A percentile compares a stretch with the other conserved stretches of the same genome.
Conservation (phyloP, 2,329 filamentous ascomycete species). For the Trichoderma atroviride region DNA sequence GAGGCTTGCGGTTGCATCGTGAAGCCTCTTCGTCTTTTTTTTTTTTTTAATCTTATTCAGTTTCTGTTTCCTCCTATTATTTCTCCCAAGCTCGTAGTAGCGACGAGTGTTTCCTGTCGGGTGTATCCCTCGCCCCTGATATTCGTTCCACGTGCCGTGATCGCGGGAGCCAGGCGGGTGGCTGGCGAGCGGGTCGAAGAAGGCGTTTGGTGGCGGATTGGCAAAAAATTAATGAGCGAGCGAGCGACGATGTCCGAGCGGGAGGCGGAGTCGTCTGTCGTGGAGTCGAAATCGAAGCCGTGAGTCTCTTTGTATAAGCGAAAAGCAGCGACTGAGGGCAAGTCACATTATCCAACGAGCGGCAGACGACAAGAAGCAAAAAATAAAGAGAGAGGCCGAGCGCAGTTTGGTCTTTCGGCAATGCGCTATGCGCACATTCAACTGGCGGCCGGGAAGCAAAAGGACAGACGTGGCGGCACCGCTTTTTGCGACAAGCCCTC, state of each 20-base stretch:
- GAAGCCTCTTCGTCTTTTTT: background rate
- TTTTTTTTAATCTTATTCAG: background rate
- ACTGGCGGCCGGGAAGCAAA: background rate
- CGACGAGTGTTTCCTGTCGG: background rate
- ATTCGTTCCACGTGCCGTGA: slow-evolving; percentile 4
- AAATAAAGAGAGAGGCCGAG: background rate
- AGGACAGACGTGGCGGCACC: background rate
- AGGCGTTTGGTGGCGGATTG: slow-evolving; percentile 14
- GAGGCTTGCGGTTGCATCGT: slow-evolving; percentile 54
- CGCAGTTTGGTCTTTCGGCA: background rate
- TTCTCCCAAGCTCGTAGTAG: background rate
- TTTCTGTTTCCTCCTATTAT: background rate
- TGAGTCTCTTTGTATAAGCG: background rate
- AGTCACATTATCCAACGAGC: slow-evolving; percentile 25
- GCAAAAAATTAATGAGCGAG: background rate
- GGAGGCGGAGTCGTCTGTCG: background rate
- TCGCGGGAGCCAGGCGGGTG: slow-evolving; percentile 19
- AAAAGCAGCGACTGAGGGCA: background rate
- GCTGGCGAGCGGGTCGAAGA: slow-evolving; percentile 14
- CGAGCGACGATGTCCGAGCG: background rate
- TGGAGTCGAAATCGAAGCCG: background rate
- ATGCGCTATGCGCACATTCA: slow-evolving; percentile 5
- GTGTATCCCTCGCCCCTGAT: slow-evolving; percentile 7
- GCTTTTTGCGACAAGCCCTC: background rate
- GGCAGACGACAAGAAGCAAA: slow-evolving; percentile 9